Base-by-base conservation (phyloP, 73 alveolate species). In the Tetrahymena borealis region DNA sequence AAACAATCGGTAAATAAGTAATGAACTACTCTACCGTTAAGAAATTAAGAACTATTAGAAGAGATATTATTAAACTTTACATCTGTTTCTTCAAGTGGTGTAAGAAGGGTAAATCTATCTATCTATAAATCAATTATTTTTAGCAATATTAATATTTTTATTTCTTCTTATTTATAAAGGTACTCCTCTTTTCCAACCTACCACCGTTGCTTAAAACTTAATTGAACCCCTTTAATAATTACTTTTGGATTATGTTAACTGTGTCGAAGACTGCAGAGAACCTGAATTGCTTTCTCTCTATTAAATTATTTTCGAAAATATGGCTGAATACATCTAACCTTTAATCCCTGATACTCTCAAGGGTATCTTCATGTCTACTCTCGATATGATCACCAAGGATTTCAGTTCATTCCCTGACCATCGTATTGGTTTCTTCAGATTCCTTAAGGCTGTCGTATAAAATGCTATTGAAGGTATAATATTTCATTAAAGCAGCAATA, bases 381-480 rank as follows among this genome's bases (percentile, higher is more conserved):
- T 99, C 24, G 94, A 94, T 38, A 96, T 99, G 97, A 98, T 99
- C 78, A 94, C 96, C 91, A 38, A 96, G 85, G 99, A 99, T 91
- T 97, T 91, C 91, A 96, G 96, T 28, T 95, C 99, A 13, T 98
- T 95, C 95, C 99, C 99, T 39, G 99, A 99, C 42, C 99, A 97
- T 91, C 93, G 99, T 93, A 93, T 94, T 92, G 97, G 97, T 92
- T 97, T 97, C 96, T 99, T 99, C 96, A 97, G 94, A 79, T 91
- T 99, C 78, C 78, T 99, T 43, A 96, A 97, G 96, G 96, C 97
- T 90, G 93, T 97, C 12, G 98, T 98, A 20, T 90, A 60, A 91
- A 60, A 60, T 6, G 85, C 85, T n/a, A 60, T 60, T 20, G 85
- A 60, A 60, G 85, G 85, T 60, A 60, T 60, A 6, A 20, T 1